Evolutionary conservation across 2,329 filamentous ascomycete genomes (phyloP).

Genomic region (Cercospora canescens): DNA sequence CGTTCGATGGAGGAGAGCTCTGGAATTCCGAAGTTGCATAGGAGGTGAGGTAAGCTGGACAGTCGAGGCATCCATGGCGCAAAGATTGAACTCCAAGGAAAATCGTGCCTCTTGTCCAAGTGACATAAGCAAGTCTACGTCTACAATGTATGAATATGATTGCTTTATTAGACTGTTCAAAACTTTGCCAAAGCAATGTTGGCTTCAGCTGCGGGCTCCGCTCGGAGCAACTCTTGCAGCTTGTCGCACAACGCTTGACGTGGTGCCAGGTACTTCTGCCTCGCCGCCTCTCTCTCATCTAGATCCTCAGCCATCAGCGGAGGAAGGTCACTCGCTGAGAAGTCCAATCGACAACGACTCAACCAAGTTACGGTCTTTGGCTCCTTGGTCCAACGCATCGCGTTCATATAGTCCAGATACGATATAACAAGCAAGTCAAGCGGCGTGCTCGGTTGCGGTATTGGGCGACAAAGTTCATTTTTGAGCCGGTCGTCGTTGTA

Average conservation of each 20-base stretch:
- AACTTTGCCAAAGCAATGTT: background rate
- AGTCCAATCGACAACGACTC: conserved; percentile 13
- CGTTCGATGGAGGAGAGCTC: background rate
- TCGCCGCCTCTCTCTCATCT: background rate
- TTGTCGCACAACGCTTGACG: background rate
- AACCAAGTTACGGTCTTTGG: conserved; percentile 17
- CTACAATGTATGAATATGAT: too few species aligned
- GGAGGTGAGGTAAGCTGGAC: too few species aligned
- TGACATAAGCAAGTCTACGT: too few species aligned
- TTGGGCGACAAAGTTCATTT: conserved; percentile 16
- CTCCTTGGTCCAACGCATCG: conserved; percentile 11
- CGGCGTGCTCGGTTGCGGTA: conserved; percentile 19
- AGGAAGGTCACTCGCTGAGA: conserved; percentile 4
- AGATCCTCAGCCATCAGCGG: background rate
- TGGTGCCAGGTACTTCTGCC: background rate
- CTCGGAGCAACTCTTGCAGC: background rate
- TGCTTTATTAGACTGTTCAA: background rate
- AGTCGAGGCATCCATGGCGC: too few species aligned
- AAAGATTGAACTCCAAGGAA: too few species aligned
- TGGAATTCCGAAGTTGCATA: background rate
- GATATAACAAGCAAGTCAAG: conserved; percentile 12
- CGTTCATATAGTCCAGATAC: conserved; percentile 9
- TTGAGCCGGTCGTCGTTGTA: conserved; percentile 16
- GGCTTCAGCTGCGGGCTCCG: background rate
- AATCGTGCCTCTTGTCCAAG: too few species aligned